phyloP scores from a whole-genome alignment of 2,329 filamentous ascomycete genomes.

The Scolecobasidium constrictum region DNA sequence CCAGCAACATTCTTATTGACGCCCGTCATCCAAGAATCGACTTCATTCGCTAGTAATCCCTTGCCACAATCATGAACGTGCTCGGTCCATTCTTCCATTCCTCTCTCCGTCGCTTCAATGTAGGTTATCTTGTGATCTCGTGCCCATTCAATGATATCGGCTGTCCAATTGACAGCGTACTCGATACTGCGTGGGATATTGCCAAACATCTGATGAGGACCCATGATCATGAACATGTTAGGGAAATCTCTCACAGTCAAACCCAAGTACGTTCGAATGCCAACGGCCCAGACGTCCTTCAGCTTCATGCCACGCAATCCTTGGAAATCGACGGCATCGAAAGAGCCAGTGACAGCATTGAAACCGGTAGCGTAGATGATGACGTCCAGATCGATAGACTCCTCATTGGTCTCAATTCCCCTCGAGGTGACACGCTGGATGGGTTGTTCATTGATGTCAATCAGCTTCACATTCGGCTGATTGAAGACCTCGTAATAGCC shows the following conservation, averaged over 20 bases:
- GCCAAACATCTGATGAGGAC: constrained; percentile 21
- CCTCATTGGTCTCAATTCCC: constrained; percentile 19
- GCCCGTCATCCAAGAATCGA: constrained; percentile 46
- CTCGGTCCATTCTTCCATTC: constrained; percentile 32
- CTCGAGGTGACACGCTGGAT: not conserved
- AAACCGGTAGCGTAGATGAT: constrained; percentile 32
- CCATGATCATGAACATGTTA: constrained; percentile 6
- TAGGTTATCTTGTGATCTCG: constrained; percentile 23
- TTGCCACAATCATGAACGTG: constrained; percentile 37
- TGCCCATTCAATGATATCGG: constrained; percentile 24
- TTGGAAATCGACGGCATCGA: constrained; percentile 7
- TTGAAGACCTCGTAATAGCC: constrained; percentile 47
- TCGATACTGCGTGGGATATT: constrained; percentile 33
- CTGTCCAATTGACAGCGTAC: constrained; percentile 30
- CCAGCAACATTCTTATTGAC: constrained; percentile 40
- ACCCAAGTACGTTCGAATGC: constrained; percentile 7
- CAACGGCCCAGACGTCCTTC: constrained; percentile 3
- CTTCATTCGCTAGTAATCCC: constrained; percentile 35
- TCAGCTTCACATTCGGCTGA: constrained; percentile 40
- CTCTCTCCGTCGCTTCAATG: constrained; percentile 30
- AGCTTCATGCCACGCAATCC: constrained; percentile 1
- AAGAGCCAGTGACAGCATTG: constrained; percentile 1
- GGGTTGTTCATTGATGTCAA: constrained; percentile 45
- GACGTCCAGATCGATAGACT: constrained; percentile 33
- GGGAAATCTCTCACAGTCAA: constrained; percentile 36